phyloP scores from a whole-genome alignment of 257 asterid genomes.

The Schizonepeta tenuifolia region DNA sequence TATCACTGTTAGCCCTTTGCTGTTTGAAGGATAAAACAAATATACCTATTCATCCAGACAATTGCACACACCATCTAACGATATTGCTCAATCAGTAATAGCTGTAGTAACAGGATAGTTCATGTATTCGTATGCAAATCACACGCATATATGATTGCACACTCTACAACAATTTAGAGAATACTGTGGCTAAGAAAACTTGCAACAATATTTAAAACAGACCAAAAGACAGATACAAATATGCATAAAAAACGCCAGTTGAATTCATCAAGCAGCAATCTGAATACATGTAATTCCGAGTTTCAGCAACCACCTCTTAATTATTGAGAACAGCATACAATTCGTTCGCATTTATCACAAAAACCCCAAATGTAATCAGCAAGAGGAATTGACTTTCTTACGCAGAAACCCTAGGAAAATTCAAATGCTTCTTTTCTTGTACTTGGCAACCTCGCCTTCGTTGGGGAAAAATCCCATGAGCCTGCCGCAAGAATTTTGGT shows the following conservation, averaged over 20 bases:
- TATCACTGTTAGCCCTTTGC: background rate
- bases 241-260: background rate
- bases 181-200: background rate
- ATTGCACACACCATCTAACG: background rate
- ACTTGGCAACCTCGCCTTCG: constrained; percentile 91
- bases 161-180: background rate
- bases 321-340: constrained; percentile 36
- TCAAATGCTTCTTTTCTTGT: constrained; percentile 57
- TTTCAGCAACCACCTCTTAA: constrained; percentile 32
- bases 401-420: constrained; percentile 38
- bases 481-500: constrained; percentile 96
- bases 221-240: background rate
- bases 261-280: constrained; percentile 34
- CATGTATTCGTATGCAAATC: background rate
- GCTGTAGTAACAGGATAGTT: background rate
- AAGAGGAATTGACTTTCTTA: background rate
- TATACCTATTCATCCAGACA: background rate
- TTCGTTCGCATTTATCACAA: constrained; percentile 25
- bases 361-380: constrained; percentile 15
- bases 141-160: background rate
- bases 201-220: background rate
- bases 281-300: constrained; percentile 18
- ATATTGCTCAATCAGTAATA: constrained; percentile 5
- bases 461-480: constrained; percentile 98
- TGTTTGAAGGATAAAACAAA: background rate